Percentiles rank a stretch among this genome's conserved stretches.
Evolutionary conservation across 129 eudicot species (phyloP).

Genomic region (Ambrosia artemisiifolia): DNA sequence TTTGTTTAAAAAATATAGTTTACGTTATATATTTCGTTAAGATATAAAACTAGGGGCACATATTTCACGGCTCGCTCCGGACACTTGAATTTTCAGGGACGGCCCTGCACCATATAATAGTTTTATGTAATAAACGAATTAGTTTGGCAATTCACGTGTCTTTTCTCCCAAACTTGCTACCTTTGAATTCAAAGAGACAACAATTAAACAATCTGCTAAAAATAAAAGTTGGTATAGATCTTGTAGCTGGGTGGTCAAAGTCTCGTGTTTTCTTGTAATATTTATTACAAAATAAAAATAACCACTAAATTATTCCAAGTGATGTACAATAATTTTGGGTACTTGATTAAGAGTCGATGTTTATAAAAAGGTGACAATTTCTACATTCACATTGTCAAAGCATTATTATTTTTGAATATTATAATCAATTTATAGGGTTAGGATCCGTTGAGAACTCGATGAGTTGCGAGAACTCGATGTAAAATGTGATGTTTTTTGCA

Average conservation of each 20-base stretch:
- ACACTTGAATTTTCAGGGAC: no score
- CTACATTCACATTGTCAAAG: not conserved
- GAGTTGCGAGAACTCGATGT: no score
- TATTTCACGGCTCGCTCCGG: no score
- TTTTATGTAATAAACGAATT: not conserved
- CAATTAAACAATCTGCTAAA: not conserved
- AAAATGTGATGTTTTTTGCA: no score
- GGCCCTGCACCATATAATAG: no score
- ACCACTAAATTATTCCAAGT: not conserved
- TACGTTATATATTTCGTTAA: no score
- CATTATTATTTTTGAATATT: no score
- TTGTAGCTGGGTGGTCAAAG: not conserved
- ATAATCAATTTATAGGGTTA: no score
- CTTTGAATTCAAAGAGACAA: not conserved
- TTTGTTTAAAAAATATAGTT: no score
- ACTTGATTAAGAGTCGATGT: not conserved
- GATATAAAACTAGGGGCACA: no score
- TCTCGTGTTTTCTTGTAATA: not conserved
- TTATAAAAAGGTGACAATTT: not conserved
- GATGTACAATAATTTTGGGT: not conserved
- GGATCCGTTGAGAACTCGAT: no score
- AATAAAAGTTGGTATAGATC: not conserved
- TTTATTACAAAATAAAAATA: not conserved
- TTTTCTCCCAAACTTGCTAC: not conserved
- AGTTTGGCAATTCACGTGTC: not conserved